A percentile compares a stretch with the other conserved stretches of the same genome.
phyloP scores from a whole-genome alignment of 768 basidiomycete species.

The Naematelia aurantialba region DNA sequence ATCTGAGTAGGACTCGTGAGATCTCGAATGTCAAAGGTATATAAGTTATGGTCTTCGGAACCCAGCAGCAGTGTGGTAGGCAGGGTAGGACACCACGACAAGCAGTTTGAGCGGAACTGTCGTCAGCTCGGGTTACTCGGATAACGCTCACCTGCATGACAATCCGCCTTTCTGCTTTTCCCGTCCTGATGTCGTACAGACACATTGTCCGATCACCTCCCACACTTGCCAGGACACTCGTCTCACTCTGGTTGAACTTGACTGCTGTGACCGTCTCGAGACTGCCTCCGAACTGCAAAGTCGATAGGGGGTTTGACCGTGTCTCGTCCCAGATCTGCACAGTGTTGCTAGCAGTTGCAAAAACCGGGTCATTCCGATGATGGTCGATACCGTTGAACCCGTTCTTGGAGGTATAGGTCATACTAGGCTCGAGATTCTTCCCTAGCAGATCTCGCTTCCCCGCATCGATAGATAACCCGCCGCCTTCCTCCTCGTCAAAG shows the following conservation, averaged over 20 bases:
- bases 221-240: conserved; percentile 88
- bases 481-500: conserved; percentile 46
- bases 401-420: conserved; percentile 75
- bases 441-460: conserved; percentile 36
- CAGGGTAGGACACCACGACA: conserved; percentile 94
- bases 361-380: conserved; percentile 79
- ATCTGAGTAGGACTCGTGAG: conserved; percentile 78
- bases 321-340: conserved; percentile 99
- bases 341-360: conserved; percentile 86
- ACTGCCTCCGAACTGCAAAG: conserved; percentile 78
- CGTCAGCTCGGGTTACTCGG: conserved; percentile 8
- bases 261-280: conserved; percentile 84
- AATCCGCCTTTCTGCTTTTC: conserved; percentile 86
- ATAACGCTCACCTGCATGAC: conserved; percentile 70
- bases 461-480: conserved; percentile 43
- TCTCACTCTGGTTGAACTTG: conserved; percentile 89
- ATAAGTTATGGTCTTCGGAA: conserved; percentile 98
- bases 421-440: conserved; percentile 58
- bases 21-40: conserved; percentile 92
- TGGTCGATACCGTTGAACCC: conserved; percentile 96
- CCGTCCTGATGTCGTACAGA: conserved; percentile 91
- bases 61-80: conserved; percentile 87
- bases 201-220: conserved; percentile 95
- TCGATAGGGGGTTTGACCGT: conserved; percentile 79
- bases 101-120: conserved; percentile 79